Conservation (phyloP, 164 flowering plant genomes). For the Platanus orientalis region DNA sequence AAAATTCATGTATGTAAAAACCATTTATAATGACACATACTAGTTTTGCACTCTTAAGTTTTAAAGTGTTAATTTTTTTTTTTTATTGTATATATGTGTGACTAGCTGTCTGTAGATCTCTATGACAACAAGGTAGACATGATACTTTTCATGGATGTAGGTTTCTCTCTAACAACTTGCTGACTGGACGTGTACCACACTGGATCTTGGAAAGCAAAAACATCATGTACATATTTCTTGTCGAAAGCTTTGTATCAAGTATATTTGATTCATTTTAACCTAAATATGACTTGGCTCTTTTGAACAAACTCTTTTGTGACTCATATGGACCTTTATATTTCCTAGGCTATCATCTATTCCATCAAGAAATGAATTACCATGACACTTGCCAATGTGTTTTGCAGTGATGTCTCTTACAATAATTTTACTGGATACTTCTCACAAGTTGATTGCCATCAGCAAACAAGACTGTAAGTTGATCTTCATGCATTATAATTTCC, state of each 20-base stretch:
- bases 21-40: too few relatives aligned
- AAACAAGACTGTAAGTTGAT: slow-evolving; percentile 47
- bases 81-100: too few relatives aligned
- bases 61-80: too few relatives aligned
- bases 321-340: too few relatives aligned
- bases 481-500: background rate
- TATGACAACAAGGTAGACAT: too few relatives aligned
- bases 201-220: slow-evolving; percentile 42
- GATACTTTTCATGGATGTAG: too few relatives aligned
- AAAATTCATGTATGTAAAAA: background rate
- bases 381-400: slow-evolving; percentile 9
- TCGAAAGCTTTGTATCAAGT: too few relatives aligned
- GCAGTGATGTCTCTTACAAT: slow-evolving; percentile 82
- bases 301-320: too few relatives aligned
- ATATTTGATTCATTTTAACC: too few relatives aligned
- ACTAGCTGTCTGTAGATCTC: too few relatives aligned
- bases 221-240: slow-evolving; percentile 34
- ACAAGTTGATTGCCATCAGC: slow-evolving; percentile 27
- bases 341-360: background rate
- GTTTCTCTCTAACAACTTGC: slow-evolving; percentile 59
- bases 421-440: slow-evolving; percentile 45
- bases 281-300: too few relatives aligned
- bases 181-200: slow-evolving; percentile 49
- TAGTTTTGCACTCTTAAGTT: too few relatives aligned
- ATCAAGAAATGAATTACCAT: background rate